These are phyloP conservation scores for Dendrobium officinale DNA, from an alignment of 106 monocot species.

Conservation along the genomic window DNA sequence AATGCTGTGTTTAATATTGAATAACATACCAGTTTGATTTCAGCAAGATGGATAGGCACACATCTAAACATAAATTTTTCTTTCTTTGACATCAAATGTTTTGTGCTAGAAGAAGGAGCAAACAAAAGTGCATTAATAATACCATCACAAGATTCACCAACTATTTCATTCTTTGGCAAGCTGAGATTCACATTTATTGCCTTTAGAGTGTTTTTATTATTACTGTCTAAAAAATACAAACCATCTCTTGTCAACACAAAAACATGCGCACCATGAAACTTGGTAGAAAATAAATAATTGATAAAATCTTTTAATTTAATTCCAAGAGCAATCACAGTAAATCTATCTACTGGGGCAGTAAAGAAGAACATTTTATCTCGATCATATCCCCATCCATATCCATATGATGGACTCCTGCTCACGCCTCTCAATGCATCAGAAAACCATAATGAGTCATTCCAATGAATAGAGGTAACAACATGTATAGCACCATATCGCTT, in stretches of 20 bases:
- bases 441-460: conserved; percentile 10
- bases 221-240: background rate
- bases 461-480: background rate
- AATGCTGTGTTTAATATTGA: background rate
- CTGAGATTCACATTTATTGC: background rate
- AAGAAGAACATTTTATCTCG: conserved; percentile 10
- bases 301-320: conserved; percentile 10
- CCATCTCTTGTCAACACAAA: conserved; percentile 13
- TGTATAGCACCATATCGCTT: background rate
- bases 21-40: conserved; percentile 17
- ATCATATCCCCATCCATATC: conserved; percentile 9
- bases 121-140: background rate
- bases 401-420: conserved; percentile 9
- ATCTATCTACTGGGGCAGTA: conserved; percentile 11
- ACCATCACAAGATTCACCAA: conserved; percentile 11
- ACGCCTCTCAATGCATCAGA: conserved; percentile 9
- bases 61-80: background rate
- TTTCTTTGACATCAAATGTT: background rate
- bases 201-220: background rate
- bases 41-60: conserved; percentile 6
- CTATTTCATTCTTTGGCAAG: background rate
- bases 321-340: conserved; percentile 14
- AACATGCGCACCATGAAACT: conserved; percentile 2
- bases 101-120: background rate
- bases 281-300: background rate